Conservation (phyloP, 805 yeast genomes). For the Ogataea henricii region DNA sequence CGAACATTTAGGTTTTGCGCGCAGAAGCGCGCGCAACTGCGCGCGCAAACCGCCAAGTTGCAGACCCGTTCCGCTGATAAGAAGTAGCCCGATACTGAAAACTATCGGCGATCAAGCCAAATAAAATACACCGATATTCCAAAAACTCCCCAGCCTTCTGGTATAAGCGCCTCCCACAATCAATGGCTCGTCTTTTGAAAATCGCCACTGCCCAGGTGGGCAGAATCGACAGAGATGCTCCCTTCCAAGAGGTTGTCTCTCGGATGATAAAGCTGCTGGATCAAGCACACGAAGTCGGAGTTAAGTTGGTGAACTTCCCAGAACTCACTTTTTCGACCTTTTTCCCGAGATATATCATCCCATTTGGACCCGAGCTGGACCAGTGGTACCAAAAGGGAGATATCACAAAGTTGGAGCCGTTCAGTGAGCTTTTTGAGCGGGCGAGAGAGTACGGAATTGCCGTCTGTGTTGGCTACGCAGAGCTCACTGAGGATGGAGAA, state of each 20-base stretch:
- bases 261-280: constrained; percentile 31
- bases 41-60: too few relatives aligned
- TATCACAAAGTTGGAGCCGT: constrained; percentile 28
- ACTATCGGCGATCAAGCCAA: too few relatives aligned
- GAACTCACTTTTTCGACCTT: constrained; percentile 39
- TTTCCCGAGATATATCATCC: constrained; percentile 39
- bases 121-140: too few relatives aligned
- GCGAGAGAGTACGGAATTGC: constrained; percentile 35
- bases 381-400: constrained; percentile 39
- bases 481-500: constrained; percentile 39
- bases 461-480: constrained; percentile 41
- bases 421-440: constrained; percentile 38
- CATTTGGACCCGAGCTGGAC: constrained; percentile 38
- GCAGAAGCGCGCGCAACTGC: too few relatives aligned
- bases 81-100: not conserved
- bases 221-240: constrained; percentile 34
- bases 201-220: constrained; percentile 38
- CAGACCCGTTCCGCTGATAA: too few relatives aligned
- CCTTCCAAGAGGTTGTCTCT: constrained; percentile 32
- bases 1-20: not conserved
- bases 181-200: constrained; percentile 8
- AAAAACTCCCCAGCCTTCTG: too few relatives aligned
- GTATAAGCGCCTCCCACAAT: too few relatives aligned
- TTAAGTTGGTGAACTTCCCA: constrained; percentile 38
- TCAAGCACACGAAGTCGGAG: constrained; percentile 25